Evolutionary conservation across 75 land plant species (phyloP).

Genomic region (Pinus tabuliformis): DNA sequence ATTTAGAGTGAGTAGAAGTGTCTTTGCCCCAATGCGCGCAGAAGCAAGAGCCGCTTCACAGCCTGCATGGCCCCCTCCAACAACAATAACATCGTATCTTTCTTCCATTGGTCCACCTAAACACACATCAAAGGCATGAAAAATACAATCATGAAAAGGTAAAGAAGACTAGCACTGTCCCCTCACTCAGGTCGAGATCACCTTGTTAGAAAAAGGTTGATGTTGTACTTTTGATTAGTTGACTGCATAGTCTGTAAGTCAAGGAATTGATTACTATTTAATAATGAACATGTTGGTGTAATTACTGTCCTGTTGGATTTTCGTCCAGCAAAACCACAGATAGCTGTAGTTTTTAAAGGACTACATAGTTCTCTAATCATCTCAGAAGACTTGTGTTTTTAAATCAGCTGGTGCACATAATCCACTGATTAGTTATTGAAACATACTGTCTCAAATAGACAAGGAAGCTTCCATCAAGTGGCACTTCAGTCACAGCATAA

Average conservation of each 20-base stretch:
- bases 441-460: neutral
- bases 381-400: neutral
- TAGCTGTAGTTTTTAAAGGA: neutral
- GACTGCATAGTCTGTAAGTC: neutral
- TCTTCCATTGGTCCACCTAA: conserved; percentile 30
- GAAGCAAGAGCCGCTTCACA: conserved; percentile 98
- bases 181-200: neutral
- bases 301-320: neutral
- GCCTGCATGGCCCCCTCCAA: conserved; percentile 98
- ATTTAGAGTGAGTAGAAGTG: conserved; percentile 88
- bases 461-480: neutral
- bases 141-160: neutral
- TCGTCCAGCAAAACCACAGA: neutral
- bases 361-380: neutral
- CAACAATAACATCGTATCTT: conserved; percentile 90
- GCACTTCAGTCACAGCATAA: too few species aligned
- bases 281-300: neutral
- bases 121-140: neutral
- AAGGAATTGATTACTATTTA: neutral
- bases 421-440: neutral
- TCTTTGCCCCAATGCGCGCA: conserved; percentile 90
- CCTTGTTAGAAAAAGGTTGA: neutral
- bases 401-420: neutral
- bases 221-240: neutral
- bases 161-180: neutral